Percentiles rank a stretch among this genome's conserved stretches.
Evolutionary conservation across 306 rosid species (phyloP).

Genomic region (Comarum palustre): DNA sequence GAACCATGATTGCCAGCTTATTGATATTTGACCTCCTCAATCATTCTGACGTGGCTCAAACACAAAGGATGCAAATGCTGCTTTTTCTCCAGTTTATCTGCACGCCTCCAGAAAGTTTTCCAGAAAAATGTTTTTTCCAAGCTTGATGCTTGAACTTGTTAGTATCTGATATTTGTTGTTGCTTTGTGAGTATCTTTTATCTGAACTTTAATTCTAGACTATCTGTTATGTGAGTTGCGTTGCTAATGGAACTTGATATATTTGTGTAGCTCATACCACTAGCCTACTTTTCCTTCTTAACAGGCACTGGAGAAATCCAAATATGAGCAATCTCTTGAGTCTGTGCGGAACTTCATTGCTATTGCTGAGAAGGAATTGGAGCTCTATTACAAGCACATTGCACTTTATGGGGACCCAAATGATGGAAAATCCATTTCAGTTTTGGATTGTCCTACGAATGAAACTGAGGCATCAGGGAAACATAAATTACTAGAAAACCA

Average conservation of each 20-base stretch:
- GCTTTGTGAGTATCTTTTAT: neutral
- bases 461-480: slow-evolving; percentile 27
- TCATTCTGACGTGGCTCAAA: neutral
- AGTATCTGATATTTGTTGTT: neutral
- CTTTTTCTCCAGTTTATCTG: neutral
- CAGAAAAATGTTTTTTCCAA: neutral
- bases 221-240: neutral
- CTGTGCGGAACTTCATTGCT: slow-evolving; percentile 72
- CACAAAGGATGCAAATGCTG: neutral
- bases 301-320: slow-evolving; percentile 94
- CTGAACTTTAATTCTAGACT: neutral
- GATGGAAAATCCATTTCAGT: slow-evolving; percentile 57
- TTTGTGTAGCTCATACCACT: neutral
- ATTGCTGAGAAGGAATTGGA: slow-evolving; percentile 84
- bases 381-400: slow-evolving; percentile 74
- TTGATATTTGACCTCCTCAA: neutral
- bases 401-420: slow-evolving; percentile 75
- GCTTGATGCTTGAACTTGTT: neutral
- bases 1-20: neutral
- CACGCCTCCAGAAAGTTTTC: neutral
- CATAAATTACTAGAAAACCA: slow-evolving; percentile 23
- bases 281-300: slow-evolving; percentile 5
- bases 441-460: slow-evolving; percentile 44
- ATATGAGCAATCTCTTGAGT: slow-evolving; percentile 86
- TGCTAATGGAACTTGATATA: neutral